Evolutionary conservation across 192 early-diverging fungal genomes (phyloP).

Genomic region (Mortierella alpina): DNA sequence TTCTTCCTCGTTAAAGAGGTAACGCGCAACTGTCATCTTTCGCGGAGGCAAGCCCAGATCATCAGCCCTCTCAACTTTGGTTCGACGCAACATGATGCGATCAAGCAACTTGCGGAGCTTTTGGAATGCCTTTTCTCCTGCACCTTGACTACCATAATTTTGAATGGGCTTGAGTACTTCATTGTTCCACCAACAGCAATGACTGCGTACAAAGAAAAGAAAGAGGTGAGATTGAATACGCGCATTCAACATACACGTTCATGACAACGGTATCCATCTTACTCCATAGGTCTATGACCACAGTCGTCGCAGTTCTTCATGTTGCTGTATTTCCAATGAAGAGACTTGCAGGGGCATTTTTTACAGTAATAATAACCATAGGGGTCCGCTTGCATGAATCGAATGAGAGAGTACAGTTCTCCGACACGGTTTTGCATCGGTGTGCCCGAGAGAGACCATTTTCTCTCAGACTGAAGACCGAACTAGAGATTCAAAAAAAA

Average conservation of each 20-base stretch:
- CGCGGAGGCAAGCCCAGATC: constrained; percentile 91
- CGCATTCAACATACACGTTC: neutral
- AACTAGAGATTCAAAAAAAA: constrained; percentile 62
- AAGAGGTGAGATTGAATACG: no score
- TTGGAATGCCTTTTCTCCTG: constrained; percentile 71
- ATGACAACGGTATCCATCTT: constrained; percentile 1
- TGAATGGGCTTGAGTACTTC: constrained; percentile 94
- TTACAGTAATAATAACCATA: constrained; percentile 87
- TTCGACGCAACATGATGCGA: constrained; percentile 90
- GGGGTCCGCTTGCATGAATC: constrained; percentile 78
- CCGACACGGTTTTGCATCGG: constrained; percentile 95
- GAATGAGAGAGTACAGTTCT: constrained; percentile 91
- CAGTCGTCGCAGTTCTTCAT: constrained; percentile 65
- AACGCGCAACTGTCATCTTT: constrained; percentile 80
- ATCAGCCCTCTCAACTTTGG: constrained; percentile 88
- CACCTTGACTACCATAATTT: constrained; percentile 68
- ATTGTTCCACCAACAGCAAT: constrained; percentile 90
- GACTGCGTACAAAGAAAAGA: constrained; percentile 39
- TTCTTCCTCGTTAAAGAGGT: constrained; percentile 89
- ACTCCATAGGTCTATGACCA: constrained; percentile 70
- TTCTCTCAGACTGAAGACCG: constrained; percentile 68
- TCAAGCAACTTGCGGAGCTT: constrained; percentile 84
- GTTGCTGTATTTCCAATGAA: constrained; percentile 74
- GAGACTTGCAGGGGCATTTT: constrained; percentile 73
- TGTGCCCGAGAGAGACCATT: constrained; percentile 92